Evolutionary conservation across 1,284 basidiomycete species (phyloP).

Genomic region (Coniophora puteana): DNA sequence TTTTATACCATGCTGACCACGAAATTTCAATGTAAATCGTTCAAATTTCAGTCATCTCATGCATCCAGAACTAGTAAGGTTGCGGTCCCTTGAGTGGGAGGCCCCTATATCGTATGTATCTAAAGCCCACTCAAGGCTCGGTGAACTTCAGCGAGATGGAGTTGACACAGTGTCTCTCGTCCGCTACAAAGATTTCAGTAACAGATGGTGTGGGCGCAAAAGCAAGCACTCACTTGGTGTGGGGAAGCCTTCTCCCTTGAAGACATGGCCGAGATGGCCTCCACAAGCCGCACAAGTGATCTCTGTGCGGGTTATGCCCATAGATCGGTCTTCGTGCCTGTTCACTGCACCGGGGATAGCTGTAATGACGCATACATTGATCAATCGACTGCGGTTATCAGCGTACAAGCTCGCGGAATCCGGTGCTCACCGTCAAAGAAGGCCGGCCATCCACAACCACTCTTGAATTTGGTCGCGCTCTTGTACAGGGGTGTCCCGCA

Average conservation of each 20-base stretch:
- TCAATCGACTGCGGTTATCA: background rate
- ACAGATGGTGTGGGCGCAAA: constrained; percentile 21
- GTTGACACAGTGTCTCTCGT: constrained; percentile 90
- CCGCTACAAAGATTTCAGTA: constrained; percentile 41
- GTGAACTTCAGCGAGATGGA: constrained; percentile 83
- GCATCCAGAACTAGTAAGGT: too few species aligned
- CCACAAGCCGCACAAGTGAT: constrained; percentile 84
- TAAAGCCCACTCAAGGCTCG: constrained; percentile 27
- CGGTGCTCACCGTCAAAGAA: constrained; percentile 80
- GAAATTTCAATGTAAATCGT: background rate
- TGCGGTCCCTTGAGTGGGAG: too few species aligned
- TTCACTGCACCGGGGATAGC: constrained; percentile 90
- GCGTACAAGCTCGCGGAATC: background rate
- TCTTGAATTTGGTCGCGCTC: constrained; percentile 88
- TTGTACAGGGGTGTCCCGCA: constrained; percentile 78
- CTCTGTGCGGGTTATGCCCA: constrained; percentile 64
- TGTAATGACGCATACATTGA: constrained; percentile 24
- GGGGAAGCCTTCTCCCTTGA: constrained; percentile 82
- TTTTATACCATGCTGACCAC: constrained; percentile 6
- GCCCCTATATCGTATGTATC: constrained; percentile 1
- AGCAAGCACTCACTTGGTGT: constrained; percentile 62
- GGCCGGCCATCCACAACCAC: constrained; percentile 96
- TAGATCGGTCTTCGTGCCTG: constrained; percentile 57
- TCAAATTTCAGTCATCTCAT: too few species aligned
- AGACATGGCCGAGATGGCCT: constrained; percentile 92